Percentiles rank a stretch among this genome's conserved stretches.
phyloP scores from a whole-genome alignment of 2,329 filamentous ascomycete genomes.

The Calonectria hawksworthii region DNA sequence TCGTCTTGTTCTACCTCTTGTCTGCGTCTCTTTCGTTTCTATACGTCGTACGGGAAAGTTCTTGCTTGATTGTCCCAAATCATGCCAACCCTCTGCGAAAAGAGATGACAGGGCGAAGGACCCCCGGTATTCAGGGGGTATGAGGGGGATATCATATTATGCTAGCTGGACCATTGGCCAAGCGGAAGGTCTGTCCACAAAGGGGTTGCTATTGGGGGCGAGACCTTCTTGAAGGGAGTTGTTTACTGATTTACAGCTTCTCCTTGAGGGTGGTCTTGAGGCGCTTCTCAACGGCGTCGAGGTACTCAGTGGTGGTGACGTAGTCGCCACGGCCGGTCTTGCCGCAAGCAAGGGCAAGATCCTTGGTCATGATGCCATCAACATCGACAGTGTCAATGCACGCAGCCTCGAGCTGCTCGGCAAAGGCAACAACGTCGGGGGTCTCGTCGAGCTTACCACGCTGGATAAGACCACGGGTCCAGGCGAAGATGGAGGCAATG shows the following conservation, averaged over 20 bases:
- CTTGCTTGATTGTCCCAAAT: conserved; percentile 36
- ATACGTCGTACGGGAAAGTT: conserved; percentile 32
- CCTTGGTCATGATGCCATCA: conserved; percentile 99
- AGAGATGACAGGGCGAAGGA: conserved; percentile 23
- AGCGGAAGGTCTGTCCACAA: conserved; percentile 25
- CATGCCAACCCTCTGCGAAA: conserved; percentile 25
- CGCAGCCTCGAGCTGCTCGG: conserved; percentile 91
- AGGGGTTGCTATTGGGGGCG: conserved; percentile 18
- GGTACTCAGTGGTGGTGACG: conserved; percentile 92
- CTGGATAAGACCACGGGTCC: conserved; percentile 95
- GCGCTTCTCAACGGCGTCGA: conserved; percentile 91
- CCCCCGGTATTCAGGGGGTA: conserved; percentile 21
- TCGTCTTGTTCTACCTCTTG: conserved; percentile 35
- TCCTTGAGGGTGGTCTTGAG: conserved; percentile 85
- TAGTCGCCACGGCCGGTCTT: conserved; percentile 87
- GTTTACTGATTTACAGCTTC: conserved; percentile 71
- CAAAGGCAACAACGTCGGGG: conserved; percentile 92
- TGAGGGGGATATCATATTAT: conserved; percentile 17
- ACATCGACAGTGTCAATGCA: conserved; percentile 95
- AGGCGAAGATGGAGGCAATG: conserved; percentile 98
- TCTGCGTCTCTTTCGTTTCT: conserved; percentile 29
- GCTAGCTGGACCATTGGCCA: conserved; percentile 32
- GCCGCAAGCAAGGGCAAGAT: conserved; percentile 94
- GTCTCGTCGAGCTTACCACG: conserved; percentile 93
- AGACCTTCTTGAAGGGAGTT: conserved; percentile 18